Evolutionary conservation across 441 rosid species (phyloP).

Genomic region (Euphorbia neoarborescens): DNA sequence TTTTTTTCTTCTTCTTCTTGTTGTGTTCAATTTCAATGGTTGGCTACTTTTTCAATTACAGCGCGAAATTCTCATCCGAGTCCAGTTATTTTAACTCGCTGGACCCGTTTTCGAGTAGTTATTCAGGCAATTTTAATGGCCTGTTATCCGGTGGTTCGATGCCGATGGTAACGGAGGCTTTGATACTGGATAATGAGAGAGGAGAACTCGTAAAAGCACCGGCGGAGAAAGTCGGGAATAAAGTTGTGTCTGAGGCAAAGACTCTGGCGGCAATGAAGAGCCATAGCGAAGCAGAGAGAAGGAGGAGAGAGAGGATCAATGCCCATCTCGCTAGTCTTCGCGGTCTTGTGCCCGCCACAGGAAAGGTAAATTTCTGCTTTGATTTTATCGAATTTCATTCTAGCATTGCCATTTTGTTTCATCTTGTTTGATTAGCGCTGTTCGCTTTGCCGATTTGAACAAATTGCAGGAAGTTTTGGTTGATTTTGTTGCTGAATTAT

Average conservation of each 20-base stretch:
- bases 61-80: conserved; percentile 29
- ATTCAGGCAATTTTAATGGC: conserved; percentile 25
- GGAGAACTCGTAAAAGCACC: conserved; percentile 49
- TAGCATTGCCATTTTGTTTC: neutral
- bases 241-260: conserved; percentile 42
- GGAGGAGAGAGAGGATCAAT: conserved; percentile 72
- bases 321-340: conserved; percentile 61
- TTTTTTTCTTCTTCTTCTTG: neutral
- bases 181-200: conserved; percentile 44
- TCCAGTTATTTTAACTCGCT: conserved; percentile 17
- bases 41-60: conserved; percentile 26
- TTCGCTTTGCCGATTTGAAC: neutral
- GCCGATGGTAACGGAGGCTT: conserved; percentile 28
- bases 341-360: conserved; percentile 44
- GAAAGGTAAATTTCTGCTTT: conserved; percentile 35
- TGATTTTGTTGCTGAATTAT: neutral
- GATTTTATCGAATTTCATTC: neutral
- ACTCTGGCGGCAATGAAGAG: conserved; percentile 55
- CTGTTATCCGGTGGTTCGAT: conserved; percentile 24
- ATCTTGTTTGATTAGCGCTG: conserved; percentile 1
- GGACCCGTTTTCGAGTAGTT: conserved; percentile 28
- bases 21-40: conserved; percentile 18
- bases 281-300: conserved; percentile 74
- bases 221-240: conserved; percentile 31
- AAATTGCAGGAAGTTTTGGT: neutral